phyloP scores from a whole-genome alignment of 1,284 basidiomycete genomes.

The Apiotrichum gamsii region DNA sequence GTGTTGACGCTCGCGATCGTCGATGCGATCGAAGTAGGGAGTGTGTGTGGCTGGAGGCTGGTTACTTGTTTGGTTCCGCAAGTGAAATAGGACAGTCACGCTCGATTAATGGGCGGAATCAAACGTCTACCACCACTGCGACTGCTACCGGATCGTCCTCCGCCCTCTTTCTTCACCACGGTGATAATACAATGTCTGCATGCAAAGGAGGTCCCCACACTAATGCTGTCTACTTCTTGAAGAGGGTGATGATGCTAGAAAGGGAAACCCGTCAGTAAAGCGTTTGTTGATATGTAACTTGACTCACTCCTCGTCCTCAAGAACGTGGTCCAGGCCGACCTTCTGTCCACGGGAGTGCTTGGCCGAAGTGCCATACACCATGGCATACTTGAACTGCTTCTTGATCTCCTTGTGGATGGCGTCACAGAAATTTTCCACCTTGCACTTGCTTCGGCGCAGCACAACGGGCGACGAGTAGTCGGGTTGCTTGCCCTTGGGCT shows the following conservation, averaged over 20 bases:
- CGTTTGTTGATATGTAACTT: no score
- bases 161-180: no score
- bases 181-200: no score
- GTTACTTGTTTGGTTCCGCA: no score
- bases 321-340: slow-evolving; percentile 79
- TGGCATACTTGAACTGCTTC: slow-evolving; percentile 52
- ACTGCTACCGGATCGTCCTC: no score
- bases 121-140: no score
- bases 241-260: slow-evolving; percentile 15
- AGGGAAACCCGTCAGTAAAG: background rate
- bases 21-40: no score
- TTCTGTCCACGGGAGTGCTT: slow-evolving; percentile 96
- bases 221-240: slow-evolving; percentile 10
- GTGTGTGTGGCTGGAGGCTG: no score
- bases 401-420: slow-evolving; percentile 49
- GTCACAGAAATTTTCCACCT: slow-evolving; percentile 81
- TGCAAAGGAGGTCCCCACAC: no score
- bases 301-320: slow-evolving; percentile 72
- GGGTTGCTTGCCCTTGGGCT: slow-evolving; percentile 81
- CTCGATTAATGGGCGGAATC: no score
- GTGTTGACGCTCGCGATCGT: no score
- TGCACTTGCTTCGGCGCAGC: slow-evolving; percentile 53
- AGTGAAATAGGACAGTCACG: no score
- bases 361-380: slow-evolving; percentile 90
- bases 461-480: slow-evolving; percentile 72